Percentiles rank a stretch among this genome's conserved stretches.
phyloP scores from a whole-genome alignment of 805 yeast genomes.

The Limtongozyma cylindracea region DNA sequence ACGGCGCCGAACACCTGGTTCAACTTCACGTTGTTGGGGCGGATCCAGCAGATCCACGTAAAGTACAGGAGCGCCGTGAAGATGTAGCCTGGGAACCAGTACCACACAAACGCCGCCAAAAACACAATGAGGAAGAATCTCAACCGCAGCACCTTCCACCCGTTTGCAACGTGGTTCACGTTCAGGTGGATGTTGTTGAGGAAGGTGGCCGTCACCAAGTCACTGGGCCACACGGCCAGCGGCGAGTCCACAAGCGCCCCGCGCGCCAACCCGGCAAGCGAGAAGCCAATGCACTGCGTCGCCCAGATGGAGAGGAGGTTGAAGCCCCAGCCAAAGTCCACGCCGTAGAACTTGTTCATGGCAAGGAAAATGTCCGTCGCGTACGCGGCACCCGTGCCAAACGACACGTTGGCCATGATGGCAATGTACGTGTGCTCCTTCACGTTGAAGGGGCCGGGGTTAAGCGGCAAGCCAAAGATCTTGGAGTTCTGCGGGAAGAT shows the following conservation, averaged over 20 bases:
- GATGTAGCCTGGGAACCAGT: slow-evolving; percentile 36
- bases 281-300: slow-evolving; percentile 41
- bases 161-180: slow-evolving; percentile 25
- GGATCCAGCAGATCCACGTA: slow-evolving; percentile 43
- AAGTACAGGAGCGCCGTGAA: slow-evolving; percentile 33
- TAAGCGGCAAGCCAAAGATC: slow-evolving; percentile 11
- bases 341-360: slow-evolving; percentile 19
- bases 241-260: slow-evolving; percentile 36
- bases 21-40: slow-evolving; percentile 28
- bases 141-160: slow-evolving; percentile 33
- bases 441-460: slow-evolving; percentile 35
- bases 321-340: slow-evolving; percentile 24
- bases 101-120: slow-evolving; percentile 16
- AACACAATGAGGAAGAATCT: slow-evolving; percentile 19
- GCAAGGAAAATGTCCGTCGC: slow-evolving; percentile 31
- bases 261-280: slow-evolving; percentile 37
- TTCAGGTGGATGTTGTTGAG: slow-evolving; percentile 22
- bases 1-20: slow-evolving; percentile 39
- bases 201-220: slow-evolving; percentile 32
- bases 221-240: slow-evolving; percentile 48
- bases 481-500: slow-evolving; percentile 11
- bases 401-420: slow-evolving; percentile 21
- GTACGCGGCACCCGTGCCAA: slow-evolving; percentile 20
- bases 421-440: slow-evolving; percentile 36
- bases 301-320: slow-evolving; percentile 23